Evolutionary conservation across 2,329 filamentous ascomycete species (phyloP).

Genomic region (Talaromyces funiculosus): DNA sequence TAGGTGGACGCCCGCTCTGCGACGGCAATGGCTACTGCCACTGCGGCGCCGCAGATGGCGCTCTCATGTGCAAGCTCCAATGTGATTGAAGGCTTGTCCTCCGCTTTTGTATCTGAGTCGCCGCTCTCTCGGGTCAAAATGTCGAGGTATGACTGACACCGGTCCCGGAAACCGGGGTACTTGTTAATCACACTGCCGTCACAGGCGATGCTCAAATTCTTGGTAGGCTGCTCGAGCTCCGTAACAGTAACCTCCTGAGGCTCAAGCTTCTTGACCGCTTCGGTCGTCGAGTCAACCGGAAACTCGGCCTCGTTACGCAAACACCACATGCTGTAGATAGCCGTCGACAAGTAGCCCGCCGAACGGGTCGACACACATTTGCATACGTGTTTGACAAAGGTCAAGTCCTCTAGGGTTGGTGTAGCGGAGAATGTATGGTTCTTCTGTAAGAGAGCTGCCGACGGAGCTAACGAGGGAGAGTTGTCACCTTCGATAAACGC

Average conservation of each 20-base stretch:
- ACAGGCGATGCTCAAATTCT: constrained; percentile 44
- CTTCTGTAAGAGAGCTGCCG: constrained; percentile 45
- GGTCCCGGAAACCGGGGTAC: constrained; percentile 44
- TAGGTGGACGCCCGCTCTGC: constrained; percentile 20
- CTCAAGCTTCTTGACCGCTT: constrained; percentile 18
- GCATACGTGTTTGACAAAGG: constrained; percentile 50
- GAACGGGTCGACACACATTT: constrained; percentile 54
- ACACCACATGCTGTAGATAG: constrained; percentile 57
- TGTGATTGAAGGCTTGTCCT: constrained; percentile 26
- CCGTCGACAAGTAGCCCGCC: constrained; percentile 57
- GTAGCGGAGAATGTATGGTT: constrained; percentile 45
- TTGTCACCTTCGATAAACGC: constrained; percentile 51
- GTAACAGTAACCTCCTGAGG: constrained; percentile 30
- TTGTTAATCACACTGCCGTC: constrained; percentile 50
- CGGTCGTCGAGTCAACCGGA: constrained; percentile 16
- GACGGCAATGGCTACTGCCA: constrained; percentile 42
- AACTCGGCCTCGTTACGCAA: constrained; percentile 49
- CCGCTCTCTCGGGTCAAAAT: constrained; percentile 31
- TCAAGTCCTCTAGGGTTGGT: constrained; percentile 46
- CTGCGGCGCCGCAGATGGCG: constrained; percentile 42
- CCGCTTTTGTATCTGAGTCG: constrained; percentile 12
- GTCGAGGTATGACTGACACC: constrained; percentile 41
- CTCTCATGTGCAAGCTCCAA: constrained; percentile 41
- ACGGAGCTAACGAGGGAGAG: constrained; percentile 32
- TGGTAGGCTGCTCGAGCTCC: constrained; percentile 26